phyloP scores from a whole-genome alignment of 441 rosid species.

The Syzygium malaccense region DNA sequence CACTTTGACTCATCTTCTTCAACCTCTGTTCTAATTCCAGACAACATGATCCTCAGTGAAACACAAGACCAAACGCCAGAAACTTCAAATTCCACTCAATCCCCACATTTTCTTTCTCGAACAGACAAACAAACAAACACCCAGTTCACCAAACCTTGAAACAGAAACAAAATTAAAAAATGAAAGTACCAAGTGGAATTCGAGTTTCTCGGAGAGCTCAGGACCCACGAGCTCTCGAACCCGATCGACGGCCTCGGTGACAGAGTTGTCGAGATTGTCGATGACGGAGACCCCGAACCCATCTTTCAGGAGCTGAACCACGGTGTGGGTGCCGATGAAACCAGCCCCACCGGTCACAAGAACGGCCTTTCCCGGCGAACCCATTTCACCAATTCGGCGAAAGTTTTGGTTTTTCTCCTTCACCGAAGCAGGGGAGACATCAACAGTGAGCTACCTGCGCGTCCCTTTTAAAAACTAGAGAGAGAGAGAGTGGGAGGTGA shows the following conservation, averaged over 20 bases:
- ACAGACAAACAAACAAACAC: not conserved
- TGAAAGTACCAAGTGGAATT: slow-evolving; percentile 33
- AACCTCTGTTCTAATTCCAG: not conserved
- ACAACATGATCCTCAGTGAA: not conserved
- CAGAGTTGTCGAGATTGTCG: slow-evolving; percentile 63
- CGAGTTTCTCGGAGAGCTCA: slow-evolving; percentile 52
- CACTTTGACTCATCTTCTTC: not conserved
- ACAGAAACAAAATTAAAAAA: not conserved
- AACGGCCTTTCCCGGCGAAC: slow-evolving; percentile 32
- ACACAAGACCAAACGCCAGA: not conserved
- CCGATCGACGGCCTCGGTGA: slow-evolving; percentile 45
- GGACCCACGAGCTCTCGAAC: slow-evolving; percentile 55
- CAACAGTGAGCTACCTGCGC: not conserved
- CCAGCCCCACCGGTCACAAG: slow-evolving; percentile 81
- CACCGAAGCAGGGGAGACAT: not conserved
- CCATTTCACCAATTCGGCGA: slow-evolving; percentile 25
- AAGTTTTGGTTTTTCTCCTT: not conserved
- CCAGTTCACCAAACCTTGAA: not conserved
- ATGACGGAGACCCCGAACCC: slow-evolving; percentile 56
- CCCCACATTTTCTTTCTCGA: not conserved
- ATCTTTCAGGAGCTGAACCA: slow-evolving; percentile 48
- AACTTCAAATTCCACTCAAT: not conserved
- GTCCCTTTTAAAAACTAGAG: not conserved
- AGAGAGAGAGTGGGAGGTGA: not conserved
- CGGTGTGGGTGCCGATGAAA: slow-evolving; percentile 65